Evolutionary conservation across 140 eudicot genomes (phyloP), one percentile per base, ranked within the genome.

Genomic region (Anethum foeniculum): DNA sequence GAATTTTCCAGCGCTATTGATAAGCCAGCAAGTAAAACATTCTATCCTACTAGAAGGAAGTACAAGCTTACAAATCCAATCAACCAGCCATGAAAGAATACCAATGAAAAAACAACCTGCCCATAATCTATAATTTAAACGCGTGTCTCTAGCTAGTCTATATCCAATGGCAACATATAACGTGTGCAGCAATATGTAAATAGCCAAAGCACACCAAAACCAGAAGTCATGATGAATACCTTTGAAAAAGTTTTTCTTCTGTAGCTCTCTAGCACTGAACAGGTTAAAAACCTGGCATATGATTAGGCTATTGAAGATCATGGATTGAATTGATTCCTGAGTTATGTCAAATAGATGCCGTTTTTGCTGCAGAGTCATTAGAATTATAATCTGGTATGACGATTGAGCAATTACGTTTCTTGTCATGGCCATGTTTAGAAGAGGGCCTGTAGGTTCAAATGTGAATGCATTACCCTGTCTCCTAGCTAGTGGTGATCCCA

Each of bases 281-380:
- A 75, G 25, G 79, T 75, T 75, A 14, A 75, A 75, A 47, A 27
- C 52, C 62, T 75, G 79, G 79, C 79, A 75, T 4, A 75, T 34
- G 62, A 47, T 75, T 49, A 75, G 54, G 62, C 62, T 46, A 30
- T 75, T 75, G 23, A 75, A 75, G 64, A 75, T 48, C 43, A 75
- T 27, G 14, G 60, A 47, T 14, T 14, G 79, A 28, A 75, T 15
- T 25, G 79, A 25, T 54, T 46, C 5, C 34, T 75, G 5, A 75
- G 79, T 75, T 23, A 47, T 14, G 79, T 39, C 54, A 15, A 75
- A 27, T 3, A 46, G 60, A 27, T 14, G 64, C 51, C 43, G 0
- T 25, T 75, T 75, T 13, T 12, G 43, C 43, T 47, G 79, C 36
- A 75, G 79, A 27, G n/a, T 46, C 43, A 46, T 27, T 46, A 75